Percentiles rank a stretch among this genome's conserved stretches.
Conservation (phyloP, 1,284 basidiomycete species). For the Cryptococcus sp. region DNA sequence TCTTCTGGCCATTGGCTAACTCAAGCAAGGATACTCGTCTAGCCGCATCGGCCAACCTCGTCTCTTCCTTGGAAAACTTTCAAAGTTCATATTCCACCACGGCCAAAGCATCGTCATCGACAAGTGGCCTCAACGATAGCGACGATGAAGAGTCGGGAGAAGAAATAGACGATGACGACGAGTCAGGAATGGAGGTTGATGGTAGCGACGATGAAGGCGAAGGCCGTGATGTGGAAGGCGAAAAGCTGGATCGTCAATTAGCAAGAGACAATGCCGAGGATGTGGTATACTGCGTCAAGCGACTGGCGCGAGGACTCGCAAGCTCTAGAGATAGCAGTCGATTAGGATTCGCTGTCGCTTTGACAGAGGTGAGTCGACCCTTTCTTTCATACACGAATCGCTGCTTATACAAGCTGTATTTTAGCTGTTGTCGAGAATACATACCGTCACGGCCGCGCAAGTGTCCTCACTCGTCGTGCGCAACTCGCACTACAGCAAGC, state of each 20-base stretch:
- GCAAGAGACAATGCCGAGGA: constrained; percentile 75
- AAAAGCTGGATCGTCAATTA: constrained; percentile 48
- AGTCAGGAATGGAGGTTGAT: constrained; percentile 50
- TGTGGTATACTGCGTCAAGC: constrained; percentile 81
- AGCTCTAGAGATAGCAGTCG: constrained; percentile 90
- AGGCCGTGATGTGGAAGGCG: constrained; percentile 54
- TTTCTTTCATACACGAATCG: constrained; percentile 1
- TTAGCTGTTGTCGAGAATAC: constrained; percentile 77
- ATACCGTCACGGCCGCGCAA: constrained; percentile 74
- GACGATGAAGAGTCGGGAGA: constrained; percentile 55
- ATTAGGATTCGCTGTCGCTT: constrained; percentile 90
- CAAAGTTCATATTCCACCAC: constrained; percentile 61
- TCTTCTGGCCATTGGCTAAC: constrained; percentile 94
- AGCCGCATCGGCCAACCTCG: constrained; percentile 80
- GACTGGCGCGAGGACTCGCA: constrained; percentile 81
- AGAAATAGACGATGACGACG: constrained; percentile 60
- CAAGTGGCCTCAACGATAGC: constrained; percentile 37
- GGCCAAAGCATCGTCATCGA: constrained; percentile 5
- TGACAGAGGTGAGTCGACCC: constrained; percentile 75
- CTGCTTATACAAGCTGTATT: constrained; percentile 8
- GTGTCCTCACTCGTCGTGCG: constrained; percentile 72
- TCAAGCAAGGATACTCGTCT: constrained; percentile 74
- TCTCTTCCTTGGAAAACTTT: constrained; percentile 76
- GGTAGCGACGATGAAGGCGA: constrained; percentile 48
- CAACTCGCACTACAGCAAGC: constrained; percentile 66